These are phyloP conservation scores for Physcomitrellopsis africana DNA, from an alignment of 225 moss, liverwort and hornwort species.

Conservation along the genomic window DNA sequence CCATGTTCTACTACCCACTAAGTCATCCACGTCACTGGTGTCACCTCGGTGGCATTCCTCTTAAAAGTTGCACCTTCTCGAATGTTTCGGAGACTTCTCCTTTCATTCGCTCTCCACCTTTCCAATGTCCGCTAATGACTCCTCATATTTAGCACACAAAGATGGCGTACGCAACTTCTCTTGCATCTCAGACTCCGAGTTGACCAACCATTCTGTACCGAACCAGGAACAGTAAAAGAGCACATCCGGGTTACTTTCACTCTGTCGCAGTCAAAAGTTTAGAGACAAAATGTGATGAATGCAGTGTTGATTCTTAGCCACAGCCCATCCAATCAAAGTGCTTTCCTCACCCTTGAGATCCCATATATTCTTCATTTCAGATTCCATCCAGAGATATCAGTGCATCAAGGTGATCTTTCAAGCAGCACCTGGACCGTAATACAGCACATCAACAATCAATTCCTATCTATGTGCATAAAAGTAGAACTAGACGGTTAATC, in stretches of 20 bases:
- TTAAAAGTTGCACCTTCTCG: neutral
- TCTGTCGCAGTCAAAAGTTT: no score
- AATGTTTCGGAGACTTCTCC: slow-evolving; percentile 21
- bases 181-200: neutral
- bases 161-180: neutral
- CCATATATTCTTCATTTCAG: neutral
- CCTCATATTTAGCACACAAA: slow-evolving; percentile 16
- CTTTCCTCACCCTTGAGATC: neutral
- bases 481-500: neutral
- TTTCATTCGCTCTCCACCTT: slow-evolving; percentile 35
- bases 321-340: neutral
- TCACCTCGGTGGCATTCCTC: neutral
- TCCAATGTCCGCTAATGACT: slow-evolving; percentile 13
- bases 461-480: neutral
- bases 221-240: neutral
- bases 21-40: neutral
- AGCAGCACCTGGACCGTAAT: slow-evolving; percentile 14
- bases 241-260: no score
- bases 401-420: neutral
- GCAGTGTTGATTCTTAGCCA: neutral
- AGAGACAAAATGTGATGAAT: no score
- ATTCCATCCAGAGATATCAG: neutral
- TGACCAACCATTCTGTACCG: neutral
- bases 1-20: slow-evolving; percentile 21
- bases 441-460: neutral